Evolutionary conservation across 2,329 filamentous ascomycete genomes (phyloP).

Genomic region (Colletotrichum liaoningense): DNA sequence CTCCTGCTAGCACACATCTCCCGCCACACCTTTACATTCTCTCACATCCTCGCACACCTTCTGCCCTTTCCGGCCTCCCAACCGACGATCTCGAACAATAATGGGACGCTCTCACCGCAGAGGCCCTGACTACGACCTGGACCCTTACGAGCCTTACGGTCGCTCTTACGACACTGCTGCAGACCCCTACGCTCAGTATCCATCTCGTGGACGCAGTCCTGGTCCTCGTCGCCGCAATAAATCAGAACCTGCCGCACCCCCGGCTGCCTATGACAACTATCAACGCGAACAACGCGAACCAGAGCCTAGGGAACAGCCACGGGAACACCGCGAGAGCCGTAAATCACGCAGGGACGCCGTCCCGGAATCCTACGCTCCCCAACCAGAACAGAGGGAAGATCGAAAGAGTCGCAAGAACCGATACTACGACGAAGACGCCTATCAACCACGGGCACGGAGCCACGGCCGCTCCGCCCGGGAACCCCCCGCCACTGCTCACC

Average conservation of each 20-base stretch:
- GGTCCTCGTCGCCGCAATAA: conserved; percentile 23
- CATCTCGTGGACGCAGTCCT: conserved; percentile 24
- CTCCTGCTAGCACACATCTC: background rate
- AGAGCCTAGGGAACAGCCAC: background rate
- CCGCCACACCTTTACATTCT: background rate
- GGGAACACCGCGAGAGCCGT: background rate
- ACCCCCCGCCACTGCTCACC: background rate
- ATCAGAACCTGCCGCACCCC: conserved; percentile 19
- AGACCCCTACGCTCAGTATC: background rate
- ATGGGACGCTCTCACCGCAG: conserved; percentile 24
- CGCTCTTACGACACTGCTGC: conserved; percentile 8
- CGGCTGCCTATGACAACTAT: background rate
- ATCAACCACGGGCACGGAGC: conserved; percentile 10
- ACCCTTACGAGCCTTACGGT: conserved; percentile 4
- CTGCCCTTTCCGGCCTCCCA: background rate
- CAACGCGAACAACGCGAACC: background rate
- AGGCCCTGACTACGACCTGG: conserved; percentile 12
- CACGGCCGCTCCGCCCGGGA: conserved; percentile 9
- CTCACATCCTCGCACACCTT: background rate
- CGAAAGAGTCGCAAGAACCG: background rate
- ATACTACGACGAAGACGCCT: conserved; percentile 7
- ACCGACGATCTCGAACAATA: background rate
- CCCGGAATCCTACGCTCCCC: background rate
- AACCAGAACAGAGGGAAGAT: background rate
- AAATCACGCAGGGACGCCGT: conserved; percentile 1